Percentiles rank a stretch among this genome's conserved stretches.
phyloP scores from a whole-genome alignment of 345 rosid genomes.

The Acer campestre region DNA sequence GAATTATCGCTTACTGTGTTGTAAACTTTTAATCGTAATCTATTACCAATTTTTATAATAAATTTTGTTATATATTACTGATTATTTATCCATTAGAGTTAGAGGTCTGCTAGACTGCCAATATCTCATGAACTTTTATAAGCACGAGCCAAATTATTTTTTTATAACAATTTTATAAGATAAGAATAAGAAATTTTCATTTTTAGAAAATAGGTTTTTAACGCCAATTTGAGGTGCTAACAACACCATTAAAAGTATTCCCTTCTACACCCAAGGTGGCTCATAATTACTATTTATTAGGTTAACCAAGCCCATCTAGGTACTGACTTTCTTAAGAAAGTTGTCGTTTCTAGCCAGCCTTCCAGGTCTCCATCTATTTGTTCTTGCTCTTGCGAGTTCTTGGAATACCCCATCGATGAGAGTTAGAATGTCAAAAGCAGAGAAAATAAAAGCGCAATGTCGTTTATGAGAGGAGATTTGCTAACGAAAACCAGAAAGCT shows the following conservation, averaged over 20 bases:
- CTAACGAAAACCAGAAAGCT: conserved; percentile 75
- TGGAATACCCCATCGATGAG: background rate
- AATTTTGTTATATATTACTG: background rate
- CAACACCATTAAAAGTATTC: too few relatives aligned
- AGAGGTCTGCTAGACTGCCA: background rate
- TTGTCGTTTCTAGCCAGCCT: background rate
- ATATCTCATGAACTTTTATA: background rate
- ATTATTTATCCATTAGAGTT: background rate
- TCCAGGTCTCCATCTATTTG: background rate
- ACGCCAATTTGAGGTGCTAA: too few relatives aligned
- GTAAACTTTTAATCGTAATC: background rate
- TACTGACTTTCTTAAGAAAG: background rate
- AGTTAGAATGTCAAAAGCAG: background rate
- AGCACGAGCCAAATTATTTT: background rate
- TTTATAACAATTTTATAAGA: too few relatives aligned
- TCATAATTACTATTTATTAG: background rate
- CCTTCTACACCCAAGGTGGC: too few relatives aligned
- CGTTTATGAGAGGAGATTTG: conserved; percentile 87
- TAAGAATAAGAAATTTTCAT: too few relatives aligned
- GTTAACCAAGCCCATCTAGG: background rate
- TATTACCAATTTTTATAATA: conserved; percentile 9
- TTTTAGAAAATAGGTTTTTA: too few relatives aligned
- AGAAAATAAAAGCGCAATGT: conserved; percentile 49
- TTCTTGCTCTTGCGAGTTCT: background rate
- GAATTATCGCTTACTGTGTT: conserved; percentile 24